These are phyloP conservation scores for Earliella scabrosa DNA, from an alignment of 1,284 basidiomycete species.

Conservation along the genomic window DNA sequence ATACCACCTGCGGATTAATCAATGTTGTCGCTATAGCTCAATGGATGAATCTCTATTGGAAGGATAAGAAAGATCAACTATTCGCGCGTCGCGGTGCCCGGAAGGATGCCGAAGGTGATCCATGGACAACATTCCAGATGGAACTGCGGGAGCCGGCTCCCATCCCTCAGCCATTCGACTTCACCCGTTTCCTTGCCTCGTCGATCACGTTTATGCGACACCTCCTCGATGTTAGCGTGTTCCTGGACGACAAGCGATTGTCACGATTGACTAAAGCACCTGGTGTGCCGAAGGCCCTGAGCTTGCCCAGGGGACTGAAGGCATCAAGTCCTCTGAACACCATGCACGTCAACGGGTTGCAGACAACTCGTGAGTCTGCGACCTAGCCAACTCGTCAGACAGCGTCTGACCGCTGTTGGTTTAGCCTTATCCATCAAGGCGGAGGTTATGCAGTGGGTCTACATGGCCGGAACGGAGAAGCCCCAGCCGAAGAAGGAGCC, in stretches of 20 bases:
- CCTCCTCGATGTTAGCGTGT: constrained; percentile 78
- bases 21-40: constrained; percentile 55
- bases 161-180: constrained; percentile 85
- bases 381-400: not conserved
- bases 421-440: constrained; percentile 83
- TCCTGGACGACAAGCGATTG: constrained; percentile 80
- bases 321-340: constrained; percentile 50
- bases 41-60: constrained; percentile 99
- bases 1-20: not conserved
- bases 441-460: constrained; percentile 83
- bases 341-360: constrained; percentile 73
- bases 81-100: constrained; percentile 79
- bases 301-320: constrained; percentile 60
- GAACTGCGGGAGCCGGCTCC: constrained; percentile 82
- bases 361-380: constrained; percentile 59
- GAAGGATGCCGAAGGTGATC: constrained; percentile 43
- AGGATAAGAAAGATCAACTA: constrained; percentile 88
- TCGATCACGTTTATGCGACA: constrained; percentile 95
- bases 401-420: not conserved
- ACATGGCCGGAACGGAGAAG: constrained; percentile 72
- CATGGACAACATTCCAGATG: constrained; percentile 95
- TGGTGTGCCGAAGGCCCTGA: constrained; percentile 59
- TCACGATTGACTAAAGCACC: constrained; percentile 76
- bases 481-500: constrained; percentile 42
- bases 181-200: constrained; percentile 89